phyloP scores from a whole-genome alignment of 1,139 yeast species.

The Nakaseomyces glabratus region DNA sequence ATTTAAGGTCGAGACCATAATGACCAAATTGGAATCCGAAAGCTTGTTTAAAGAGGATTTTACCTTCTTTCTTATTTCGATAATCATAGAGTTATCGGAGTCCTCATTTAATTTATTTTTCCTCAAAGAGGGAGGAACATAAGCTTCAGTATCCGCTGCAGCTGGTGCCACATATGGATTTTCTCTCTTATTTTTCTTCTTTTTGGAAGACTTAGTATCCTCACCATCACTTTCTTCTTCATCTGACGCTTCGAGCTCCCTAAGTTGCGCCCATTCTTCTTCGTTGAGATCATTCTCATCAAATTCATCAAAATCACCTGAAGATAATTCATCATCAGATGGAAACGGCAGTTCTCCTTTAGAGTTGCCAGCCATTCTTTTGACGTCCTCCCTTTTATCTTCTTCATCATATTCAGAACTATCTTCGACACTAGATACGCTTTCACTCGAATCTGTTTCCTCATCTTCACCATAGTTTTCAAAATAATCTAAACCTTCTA shows the following conservation, averaged over 20 bases:
- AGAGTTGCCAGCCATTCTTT: conserved; percentile 17
- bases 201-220: conserved; percentile 3
- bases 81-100: conserved; percentile 41
- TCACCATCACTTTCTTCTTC: conserved; percentile 15
- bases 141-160: conserved; percentile 30
- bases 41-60: conserved; percentile 80
- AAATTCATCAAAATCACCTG: conserved; percentile 40
- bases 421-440: conserved; percentile 11
- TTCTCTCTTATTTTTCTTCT: conserved; percentile 36
- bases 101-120: conserved; percentile 38
- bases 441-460: conserved; percentile 14
- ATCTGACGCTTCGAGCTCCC: conserved; percentile 34
- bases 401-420: conserved; percentile 20
- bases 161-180: conserved; percentile 85
- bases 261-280: conserved; percentile 36
- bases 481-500: conserved; percentile 70
- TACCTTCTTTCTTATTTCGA: conserved; percentile 48
- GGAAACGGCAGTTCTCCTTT: conserved; percentile 28
- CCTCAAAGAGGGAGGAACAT: conserved; percentile 81
- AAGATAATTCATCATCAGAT: conserved; percentile 41
- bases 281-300: conserved; percentile 38
- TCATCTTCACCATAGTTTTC: conserved; percentile 35
- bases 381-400: conserved; percentile 13
- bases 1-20: conserved; percentile 63
- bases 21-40: conserved; percentile 71